These are phyloP conservation scores for Plasmodium falciparum DNA, from an alignment of 169 alveolate genomes.

Conservation along the genomic window DNA sequence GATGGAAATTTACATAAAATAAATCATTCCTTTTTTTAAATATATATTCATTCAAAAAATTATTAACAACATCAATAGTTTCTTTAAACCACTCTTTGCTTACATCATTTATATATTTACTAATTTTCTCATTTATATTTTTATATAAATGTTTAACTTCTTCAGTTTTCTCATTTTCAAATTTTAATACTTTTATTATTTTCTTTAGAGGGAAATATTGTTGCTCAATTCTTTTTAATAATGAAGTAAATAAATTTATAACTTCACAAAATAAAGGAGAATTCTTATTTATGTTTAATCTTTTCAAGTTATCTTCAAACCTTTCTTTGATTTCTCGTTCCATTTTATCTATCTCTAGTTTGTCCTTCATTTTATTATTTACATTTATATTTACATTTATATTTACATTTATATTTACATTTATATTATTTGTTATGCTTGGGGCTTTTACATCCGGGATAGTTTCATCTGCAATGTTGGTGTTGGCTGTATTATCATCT, in stretches of 20 bases:
- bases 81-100: slow-evolving; percentile 72
- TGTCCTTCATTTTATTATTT: not conserved
- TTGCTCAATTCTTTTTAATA: slow-evolving; percentile 67
- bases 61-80: slow-evolving; percentile 62
- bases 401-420: not conserved
- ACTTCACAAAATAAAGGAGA: slow-evolving; percentile 64
- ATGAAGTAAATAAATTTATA: slow-evolving; percentile 42
- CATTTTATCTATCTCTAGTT: not conserved
- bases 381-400: not conserved
- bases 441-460: not conserved
- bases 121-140: slow-evolving; percentile 46
- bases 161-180: slow-evolving; percentile 54
- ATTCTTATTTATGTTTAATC: slow-evolving; percentile 42
- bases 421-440: not conserved
- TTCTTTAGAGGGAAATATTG: slow-evolving; percentile 60
- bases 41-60: slow-evolving; percentile 58
- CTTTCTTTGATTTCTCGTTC: not conserved
- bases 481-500: slow-evolving; percentile 8
- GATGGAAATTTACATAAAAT: slow-evolving; percentile 73
- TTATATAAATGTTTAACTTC: slow-evolving; percentile 29
- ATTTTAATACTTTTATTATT: slow-evolving; percentile 33
- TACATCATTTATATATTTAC: slow-evolving; percentile 38
- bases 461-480: not conserved
- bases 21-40: slow-evolving; percentile 25
- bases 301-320: slow-evolving; percentile 10